Conservation (phyloP, 2,329 filamentous ascomycete genomes). For the Epichloe typhina region DNA sequence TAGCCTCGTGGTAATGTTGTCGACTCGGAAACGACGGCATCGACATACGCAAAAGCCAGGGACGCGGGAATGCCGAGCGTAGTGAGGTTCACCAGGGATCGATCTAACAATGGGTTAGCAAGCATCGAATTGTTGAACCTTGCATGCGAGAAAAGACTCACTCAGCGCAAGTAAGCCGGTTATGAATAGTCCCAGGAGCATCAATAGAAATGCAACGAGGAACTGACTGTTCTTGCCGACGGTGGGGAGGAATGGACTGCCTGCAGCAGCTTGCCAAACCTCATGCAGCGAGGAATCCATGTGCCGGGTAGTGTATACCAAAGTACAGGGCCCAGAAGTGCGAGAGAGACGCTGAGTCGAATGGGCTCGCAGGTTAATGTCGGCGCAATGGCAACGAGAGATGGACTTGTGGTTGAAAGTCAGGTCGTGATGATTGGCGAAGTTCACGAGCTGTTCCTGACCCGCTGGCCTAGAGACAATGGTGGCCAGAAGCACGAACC, state of each 20-base stretch:
- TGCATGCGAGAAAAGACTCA: slow-evolving; percentile 48
- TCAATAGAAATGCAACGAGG: slow-evolving; percentile 61
- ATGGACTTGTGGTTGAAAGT: neutral
- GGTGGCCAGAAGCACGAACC: slow-evolving; percentile 19
- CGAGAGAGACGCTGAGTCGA: neutral
- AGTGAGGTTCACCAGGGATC: slow-evolving; percentile 63
- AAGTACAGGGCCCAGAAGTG: neutral
- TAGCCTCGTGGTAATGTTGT: slow-evolving; percentile 7
- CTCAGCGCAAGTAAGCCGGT: slow-evolving; percentile 77
- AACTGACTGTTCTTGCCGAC: slow-evolving; percentile 79
- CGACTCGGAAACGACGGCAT: neutral
- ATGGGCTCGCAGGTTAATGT: neutral
- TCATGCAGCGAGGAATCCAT: slow-evolving; percentile 76
- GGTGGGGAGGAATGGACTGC: slow-evolving; percentile 69
- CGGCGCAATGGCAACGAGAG: neutral
- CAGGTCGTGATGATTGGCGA: neutral
- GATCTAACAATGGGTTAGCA: slow-evolving; percentile 41
- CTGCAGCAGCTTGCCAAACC: slow-evolving; percentile 86
- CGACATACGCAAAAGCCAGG: slow-evolving; percentile 71
- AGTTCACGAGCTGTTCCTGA: slow-evolving; percentile 6
- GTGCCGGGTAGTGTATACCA: slow-evolving; percentile 20
- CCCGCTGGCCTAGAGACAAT: slow-evolving; percentile 13
- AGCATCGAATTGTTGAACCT: neutral
- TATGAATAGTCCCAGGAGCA: slow-evolving; percentile 58
- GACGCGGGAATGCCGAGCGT: slow-evolving; percentile 77